A percentile compares a stretch with the other conserved stretches of the same genome.
Conservation (phyloP, 176 grass and related monocot genomes). For the Ampelocalamus luodianensis region DNA sequence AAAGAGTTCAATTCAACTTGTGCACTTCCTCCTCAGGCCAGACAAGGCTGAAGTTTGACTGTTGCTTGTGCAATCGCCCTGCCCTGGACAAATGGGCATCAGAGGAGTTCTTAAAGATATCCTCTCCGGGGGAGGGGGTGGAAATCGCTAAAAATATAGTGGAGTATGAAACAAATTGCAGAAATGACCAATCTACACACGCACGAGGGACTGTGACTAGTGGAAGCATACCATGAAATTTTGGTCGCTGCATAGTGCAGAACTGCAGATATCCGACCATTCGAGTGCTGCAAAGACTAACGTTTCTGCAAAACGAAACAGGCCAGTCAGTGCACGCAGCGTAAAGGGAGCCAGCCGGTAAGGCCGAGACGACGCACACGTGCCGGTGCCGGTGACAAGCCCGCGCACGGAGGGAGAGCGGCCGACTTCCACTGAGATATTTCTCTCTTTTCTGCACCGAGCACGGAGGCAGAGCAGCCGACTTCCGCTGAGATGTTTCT, state of each 20-base stretch:
- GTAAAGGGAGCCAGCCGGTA: neutral
- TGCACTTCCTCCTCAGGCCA: neutral
- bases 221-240: neutral
- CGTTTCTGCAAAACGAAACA: neutral
- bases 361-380: neutral
- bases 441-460: too few species aligned
- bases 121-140: too few species aligned
- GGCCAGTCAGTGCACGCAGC: too few species aligned
- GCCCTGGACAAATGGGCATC: neutral
- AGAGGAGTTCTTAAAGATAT: neutral
- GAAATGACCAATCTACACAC: neutral
- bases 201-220: neutral
- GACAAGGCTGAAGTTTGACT: neutral
- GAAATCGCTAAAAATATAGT: too few species aligned
- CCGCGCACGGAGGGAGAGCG: neutral
- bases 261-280: neutral
- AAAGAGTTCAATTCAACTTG: neutral
- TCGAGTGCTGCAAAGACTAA: neutral
- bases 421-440: conserved; percentile 12
- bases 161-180: too few species aligned
- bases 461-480: neutral
- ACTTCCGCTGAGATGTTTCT: neutral
- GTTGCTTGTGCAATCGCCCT: neutral
- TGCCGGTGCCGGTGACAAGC: neutral
- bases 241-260: neutral